phyloP scores from a whole-genome alignment of 176 grass and related monocot genomes.

The Bonia amplexicaulis region DNA sequence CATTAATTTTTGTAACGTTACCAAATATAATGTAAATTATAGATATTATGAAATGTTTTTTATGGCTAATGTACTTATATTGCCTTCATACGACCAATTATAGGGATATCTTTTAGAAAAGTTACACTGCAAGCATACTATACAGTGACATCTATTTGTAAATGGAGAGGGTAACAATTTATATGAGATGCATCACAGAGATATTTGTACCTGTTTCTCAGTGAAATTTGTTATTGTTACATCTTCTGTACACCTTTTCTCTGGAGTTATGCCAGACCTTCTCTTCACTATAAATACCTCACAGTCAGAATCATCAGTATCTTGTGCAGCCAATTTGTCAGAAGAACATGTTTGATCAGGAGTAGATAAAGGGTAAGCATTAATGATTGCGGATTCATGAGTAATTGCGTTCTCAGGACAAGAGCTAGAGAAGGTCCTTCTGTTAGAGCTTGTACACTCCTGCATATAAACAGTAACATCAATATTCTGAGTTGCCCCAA shows the following conservation, averaged over 20 bases:
- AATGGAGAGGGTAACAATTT: background rate
- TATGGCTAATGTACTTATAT: too few species aligned
- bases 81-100: too few species aligned
- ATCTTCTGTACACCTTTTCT: conserved; percentile 35
- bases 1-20: too few species aligned
- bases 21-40: too few species aligned
- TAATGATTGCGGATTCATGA: conserved; percentile 25
- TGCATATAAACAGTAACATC: conserved; percentile 37
- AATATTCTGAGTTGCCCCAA: conserved; percentile 10
- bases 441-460: conserved; percentile 51
- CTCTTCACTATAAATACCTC: conserved; percentile 88
- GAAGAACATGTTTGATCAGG: conserved; percentile 38
- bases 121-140: too few species aligned
- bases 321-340: conserved; percentile 42
- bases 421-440: conserved; percentile 32
- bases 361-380: conserved; percentile 21
- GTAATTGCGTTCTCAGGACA: conserved; percentile 31
- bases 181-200: background rate
- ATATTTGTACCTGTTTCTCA: conserved; percentile 58
- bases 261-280: conserved; percentile 44
- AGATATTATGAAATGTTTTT: too few species aligned
- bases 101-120: too few species aligned
- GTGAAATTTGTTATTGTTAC: conserved; percentile 32
- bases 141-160: too few species aligned
- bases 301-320: conserved; percentile 82